phyloP scores from a whole-genome alignment of 495 filamentous ascomycete species.

The Penicillium canariense region DNA sequence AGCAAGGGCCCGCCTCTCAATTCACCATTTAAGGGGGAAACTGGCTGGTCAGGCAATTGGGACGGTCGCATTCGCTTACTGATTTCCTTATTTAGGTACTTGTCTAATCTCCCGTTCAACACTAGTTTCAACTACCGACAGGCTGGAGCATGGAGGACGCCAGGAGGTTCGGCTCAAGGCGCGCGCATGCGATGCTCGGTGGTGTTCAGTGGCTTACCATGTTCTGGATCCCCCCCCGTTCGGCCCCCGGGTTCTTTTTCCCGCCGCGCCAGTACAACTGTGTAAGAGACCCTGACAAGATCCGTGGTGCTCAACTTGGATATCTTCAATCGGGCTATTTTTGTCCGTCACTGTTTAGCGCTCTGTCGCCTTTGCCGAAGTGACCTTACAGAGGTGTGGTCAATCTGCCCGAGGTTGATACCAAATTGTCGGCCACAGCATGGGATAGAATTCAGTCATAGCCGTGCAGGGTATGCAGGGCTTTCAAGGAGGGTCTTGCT shows the following conservation, averaged over 20 bases:
- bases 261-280: background rate
- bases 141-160: background rate
- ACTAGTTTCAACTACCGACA: conserved; percentile 10
- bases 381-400: too few species aligned
- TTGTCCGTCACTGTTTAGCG: background rate
- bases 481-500: conserved; percentile 1
- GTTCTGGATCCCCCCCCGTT: conserved; percentile 7
- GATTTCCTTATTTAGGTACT: background rate
- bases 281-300: background rate
- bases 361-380: background rate
- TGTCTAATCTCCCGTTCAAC: background rate
- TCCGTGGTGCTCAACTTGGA: background rate
- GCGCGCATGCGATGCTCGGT: conserved; percentile 10
- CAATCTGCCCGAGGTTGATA: too few species aligned
- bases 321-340: background rate
- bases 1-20: background rate
- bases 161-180: conserved; percentile 6
- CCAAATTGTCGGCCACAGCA: background rate
- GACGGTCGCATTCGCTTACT: background rate
- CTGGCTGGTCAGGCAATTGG: background rate
- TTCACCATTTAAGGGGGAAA: conserved; percentile 1
- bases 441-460: background rate
- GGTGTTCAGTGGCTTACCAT: conserved; percentile 2
- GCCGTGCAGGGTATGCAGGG: background rate
- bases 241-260: conserved; percentile 5